These are phyloP conservation scores for Claviceps citrina DNA, from an alignment of 2,329 filamentous ascomycete species.

Conservation along the genomic window DNA sequence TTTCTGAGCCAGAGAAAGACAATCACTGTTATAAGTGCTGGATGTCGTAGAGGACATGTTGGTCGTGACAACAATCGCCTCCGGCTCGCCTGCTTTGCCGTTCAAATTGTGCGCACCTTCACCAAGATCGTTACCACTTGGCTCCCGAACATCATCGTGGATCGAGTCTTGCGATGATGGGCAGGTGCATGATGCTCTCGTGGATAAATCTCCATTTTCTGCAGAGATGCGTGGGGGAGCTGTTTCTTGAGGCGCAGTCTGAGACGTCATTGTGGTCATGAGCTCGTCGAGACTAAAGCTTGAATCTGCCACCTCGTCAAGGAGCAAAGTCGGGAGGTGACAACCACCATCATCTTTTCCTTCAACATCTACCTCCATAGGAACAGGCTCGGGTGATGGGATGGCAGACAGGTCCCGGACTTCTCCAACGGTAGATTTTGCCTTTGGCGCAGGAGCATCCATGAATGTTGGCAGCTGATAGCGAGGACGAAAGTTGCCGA, in stretches of 20 bases:
- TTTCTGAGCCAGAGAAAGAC: background rate
- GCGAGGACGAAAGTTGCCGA: slow-evolving; percentile 8
- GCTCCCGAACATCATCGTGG: background rate
- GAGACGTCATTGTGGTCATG: background rate
- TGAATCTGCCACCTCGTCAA: slow-evolving; percentile 7
- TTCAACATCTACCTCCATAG: background rate
- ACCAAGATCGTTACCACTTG: background rate
- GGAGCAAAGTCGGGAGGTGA: slow-evolving; percentile 6
- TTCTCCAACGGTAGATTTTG: slow-evolving; percentile 7
- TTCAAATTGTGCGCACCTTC: background rate
- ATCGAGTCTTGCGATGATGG: slow-evolving; percentile 1
- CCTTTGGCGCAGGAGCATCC: slow-evolving; percentile 3
- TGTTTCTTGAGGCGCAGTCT: background rate
- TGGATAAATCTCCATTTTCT: background rate
- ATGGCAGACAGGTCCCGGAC: slow-evolving; percentile 4
- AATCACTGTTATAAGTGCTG: background rate
- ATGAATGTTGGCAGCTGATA: slow-evolving; percentile 9
- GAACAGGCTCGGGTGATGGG: slow-evolving; percentile 1
- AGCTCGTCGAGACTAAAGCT: slow-evolving; percentile 2
- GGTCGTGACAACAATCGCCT: background rate
- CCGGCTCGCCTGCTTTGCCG: background rate
- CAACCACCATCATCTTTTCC: background rate
- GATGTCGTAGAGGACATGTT: background rate
- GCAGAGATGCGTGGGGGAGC: background rate
- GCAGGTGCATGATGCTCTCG: background rate